Conservation (phyloP, 306 rosid species). For the Arachis stenosperma region DNA sequence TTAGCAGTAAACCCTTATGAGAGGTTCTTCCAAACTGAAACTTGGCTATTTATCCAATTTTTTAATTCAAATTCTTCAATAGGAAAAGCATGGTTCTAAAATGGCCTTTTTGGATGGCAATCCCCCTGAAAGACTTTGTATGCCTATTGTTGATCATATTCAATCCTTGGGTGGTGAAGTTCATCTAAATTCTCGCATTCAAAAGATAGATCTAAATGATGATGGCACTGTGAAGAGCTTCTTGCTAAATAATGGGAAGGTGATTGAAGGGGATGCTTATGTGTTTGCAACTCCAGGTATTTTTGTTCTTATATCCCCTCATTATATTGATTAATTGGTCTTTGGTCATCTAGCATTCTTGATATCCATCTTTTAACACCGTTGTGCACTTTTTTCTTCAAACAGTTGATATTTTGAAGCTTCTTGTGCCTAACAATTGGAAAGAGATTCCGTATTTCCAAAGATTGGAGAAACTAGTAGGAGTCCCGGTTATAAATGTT, state of each 20-base stretch:
- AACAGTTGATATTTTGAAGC: conserved; percentile 93
- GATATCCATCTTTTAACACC: conserved; percentile 36
- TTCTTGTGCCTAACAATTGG: conserved; percentile 86
- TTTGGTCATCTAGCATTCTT: conserved; percentile 8
- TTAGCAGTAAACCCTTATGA: conserved; percentile 8
- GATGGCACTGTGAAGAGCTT: conserved; percentile 88
- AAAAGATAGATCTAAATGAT: conserved; percentile 75
- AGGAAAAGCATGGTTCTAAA: conserved; percentile 99
- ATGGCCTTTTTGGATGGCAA: conserved; percentile 98
- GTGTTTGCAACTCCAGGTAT: conserved; percentile 91
- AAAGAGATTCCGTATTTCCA: conserved; percentile 88
- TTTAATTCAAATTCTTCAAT: conserved; percentile 29
- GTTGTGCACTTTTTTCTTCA: conserved; percentile 20
- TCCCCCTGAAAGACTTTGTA: conserved; percentile 96
- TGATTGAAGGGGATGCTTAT: conserved; percentile 86
- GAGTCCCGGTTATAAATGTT: conserved; percentile 94
- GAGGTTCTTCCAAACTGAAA: background rate
- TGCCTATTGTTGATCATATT: conserved; percentile 88
- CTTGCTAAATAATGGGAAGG: conserved; percentile 66
- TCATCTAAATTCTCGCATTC: conserved; percentile 77
- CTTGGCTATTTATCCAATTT: conserved; percentile 23
- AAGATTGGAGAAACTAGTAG: conserved; percentile 87
- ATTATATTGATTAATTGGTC: background rate
- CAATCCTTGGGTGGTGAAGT: conserved; percentile 92
- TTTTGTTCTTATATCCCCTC: conserved; percentile 28